Conservation (phyloP, 2,329 filamentous ascomycete genomes). For the Aspergillus spinulosporus region DNA sequence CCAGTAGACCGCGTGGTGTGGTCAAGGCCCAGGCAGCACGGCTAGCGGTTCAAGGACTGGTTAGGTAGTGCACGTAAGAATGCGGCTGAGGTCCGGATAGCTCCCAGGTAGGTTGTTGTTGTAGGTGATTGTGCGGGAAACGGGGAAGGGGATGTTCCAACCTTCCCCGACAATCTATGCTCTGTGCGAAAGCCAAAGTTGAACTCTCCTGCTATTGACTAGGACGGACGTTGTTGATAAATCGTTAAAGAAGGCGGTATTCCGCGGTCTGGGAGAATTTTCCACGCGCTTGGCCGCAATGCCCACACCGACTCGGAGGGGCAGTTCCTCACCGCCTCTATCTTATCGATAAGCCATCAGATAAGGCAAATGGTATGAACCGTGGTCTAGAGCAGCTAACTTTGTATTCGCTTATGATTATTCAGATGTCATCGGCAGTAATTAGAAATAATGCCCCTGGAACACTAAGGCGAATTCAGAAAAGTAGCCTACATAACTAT, state of each 20-base stretch:
- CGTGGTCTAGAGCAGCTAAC: background rate
- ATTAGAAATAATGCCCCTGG: no score
- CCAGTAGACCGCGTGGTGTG: slow-evolving; percentile 9
- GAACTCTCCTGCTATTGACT: slow-evolving; percentile 3
- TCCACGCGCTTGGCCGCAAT: slow-evolving; percentile 29
- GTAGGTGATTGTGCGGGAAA: background rate
- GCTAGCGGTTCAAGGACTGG: slow-evolving; percentile 4
- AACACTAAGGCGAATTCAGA: background rate
- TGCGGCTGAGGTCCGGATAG: slow-evolving; percentile 8
- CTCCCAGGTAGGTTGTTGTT: background rate
- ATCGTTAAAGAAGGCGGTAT: slow-evolving; percentile 10
- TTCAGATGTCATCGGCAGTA: no score
- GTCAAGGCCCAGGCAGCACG: slow-evolving; percentile 10
- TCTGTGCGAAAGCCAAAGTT: background rate
- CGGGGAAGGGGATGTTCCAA: slow-evolving; percentile 8
- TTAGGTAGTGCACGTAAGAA: slow-evolving; percentile 8
- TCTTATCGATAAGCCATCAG: slow-evolving; percentile 14
- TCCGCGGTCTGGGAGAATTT: slow-evolving; percentile 21
- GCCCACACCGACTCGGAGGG: slow-evolving; percentile 27
- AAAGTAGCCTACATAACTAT: slow-evolving; percentile 47
- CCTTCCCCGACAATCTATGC: slow-evolving; percentile 7
- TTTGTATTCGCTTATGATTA: background rate
- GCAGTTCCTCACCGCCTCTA: slow-evolving; percentile 18
- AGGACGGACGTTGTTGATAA: slow-evolving; percentile 7
- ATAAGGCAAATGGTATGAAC: background rate